phyloP scores from a whole-genome alignment of 140 eudicot genomes.

The Oenanthe javanica region DNA sequence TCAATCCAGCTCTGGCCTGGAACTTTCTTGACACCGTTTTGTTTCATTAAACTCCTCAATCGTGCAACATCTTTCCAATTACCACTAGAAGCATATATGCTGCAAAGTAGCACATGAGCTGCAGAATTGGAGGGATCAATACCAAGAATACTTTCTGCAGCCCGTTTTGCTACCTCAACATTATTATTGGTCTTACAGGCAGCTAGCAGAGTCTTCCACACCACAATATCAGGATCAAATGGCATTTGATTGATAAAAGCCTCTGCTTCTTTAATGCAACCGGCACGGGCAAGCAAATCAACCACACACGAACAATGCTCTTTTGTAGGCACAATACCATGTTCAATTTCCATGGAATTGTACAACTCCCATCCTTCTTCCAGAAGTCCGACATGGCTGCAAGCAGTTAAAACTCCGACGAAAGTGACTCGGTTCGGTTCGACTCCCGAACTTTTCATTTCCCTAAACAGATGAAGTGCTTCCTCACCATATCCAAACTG shows the following conservation, averaged over 20 bases:
- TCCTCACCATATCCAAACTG: slow-evolving; percentile 38
- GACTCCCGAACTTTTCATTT: slow-evolving; percentile 27
- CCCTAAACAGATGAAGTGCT: slow-evolving; percentile 29
- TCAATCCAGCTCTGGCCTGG: slow-evolving; percentile 45
- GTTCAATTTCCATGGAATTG: slow-evolving; percentile 27
- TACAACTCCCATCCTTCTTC: slow-evolving; percentile 33
- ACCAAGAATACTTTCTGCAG: slow-evolving; percentile 31
- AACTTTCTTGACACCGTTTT: slow-evolving; percentile 26
- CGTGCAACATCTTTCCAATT: slow-evolving; percentile 29
- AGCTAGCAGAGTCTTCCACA: slow-evolving; percentile 37
- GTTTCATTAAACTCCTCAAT: slow-evolving; percentile 33
- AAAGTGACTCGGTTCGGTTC: slow-evolving; percentile 35
- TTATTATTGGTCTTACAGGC: slow-evolving; percentile 32
- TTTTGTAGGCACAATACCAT: slow-evolving; percentile 28
- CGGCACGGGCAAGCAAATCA: slow-evolving; percentile 36
- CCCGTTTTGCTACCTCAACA: slow-evolving; percentile 34
- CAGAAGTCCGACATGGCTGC: slow-evolving; percentile 40
- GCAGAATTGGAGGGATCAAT: slow-evolving; percentile 38
- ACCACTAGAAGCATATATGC: slow-evolving; percentile 28
- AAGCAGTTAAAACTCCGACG: slow-evolving; percentile 45
- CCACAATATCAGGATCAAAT: slow-evolving; percentile 37
- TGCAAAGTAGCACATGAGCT: slow-evolving; percentile 34
- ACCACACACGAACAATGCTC: slow-evolving; percentile 37
- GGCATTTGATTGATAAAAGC: slow-evolving; percentile 27
- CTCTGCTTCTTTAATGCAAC: slow-evolving; percentile 37